Evolutionary conservation across 73 alveolate genomes (phyloP).

Genomic region (Paramecium bursaria): DNA sequence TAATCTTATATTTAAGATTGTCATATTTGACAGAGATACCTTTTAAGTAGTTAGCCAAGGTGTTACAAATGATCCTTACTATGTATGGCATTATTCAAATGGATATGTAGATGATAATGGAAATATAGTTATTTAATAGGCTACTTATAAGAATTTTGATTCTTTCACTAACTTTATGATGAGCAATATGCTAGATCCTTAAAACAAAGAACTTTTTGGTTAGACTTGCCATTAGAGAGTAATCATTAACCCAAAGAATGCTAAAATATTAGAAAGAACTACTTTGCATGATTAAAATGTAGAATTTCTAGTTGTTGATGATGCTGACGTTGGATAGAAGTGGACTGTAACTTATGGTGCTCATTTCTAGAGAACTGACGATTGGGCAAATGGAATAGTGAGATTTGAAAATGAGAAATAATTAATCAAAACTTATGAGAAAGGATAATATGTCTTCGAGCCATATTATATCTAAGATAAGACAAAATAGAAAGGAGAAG

Average conservation of each 20-base stretch:
- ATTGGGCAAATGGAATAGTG: slow-evolving; percentile 37
- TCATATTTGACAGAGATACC: slow-evolving; percentile 16
- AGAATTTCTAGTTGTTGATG: slow-evolving; percentile 52
- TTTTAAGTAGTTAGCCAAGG: slow-evolving; percentile 5
- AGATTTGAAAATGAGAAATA: neutral
- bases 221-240: neutral
- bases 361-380: too few relatives aligned
- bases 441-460: slow-evolving; percentile 13
- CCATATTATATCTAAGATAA: slow-evolving; percentile 21
- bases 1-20: neutral
- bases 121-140: neutral
- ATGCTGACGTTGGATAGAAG: slow-evolving; percentile 34
- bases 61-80: neutral
- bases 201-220: too few relatives aligned
- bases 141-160: slow-evolving; percentile 21
- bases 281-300: neutral
- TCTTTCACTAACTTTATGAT: neutral
- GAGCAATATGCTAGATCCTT: too few relatives aligned
- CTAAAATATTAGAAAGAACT: neutral
- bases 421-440: neutral
- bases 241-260: slow-evolving; percentile 15
- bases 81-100: slow-evolving; percentile 57
- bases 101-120: slow-evolving; percentile 40
- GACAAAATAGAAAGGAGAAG: slow-evolving; percentile 50
- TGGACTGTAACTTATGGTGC: neutral